A percentile compares a stretch with the other conserved stretches of the same genome.
These are phyloP conservation scores for Boehmeria nivea DNA, from an alignment of 306 rosid genomes.

Conservation along the genomic window DNA sequence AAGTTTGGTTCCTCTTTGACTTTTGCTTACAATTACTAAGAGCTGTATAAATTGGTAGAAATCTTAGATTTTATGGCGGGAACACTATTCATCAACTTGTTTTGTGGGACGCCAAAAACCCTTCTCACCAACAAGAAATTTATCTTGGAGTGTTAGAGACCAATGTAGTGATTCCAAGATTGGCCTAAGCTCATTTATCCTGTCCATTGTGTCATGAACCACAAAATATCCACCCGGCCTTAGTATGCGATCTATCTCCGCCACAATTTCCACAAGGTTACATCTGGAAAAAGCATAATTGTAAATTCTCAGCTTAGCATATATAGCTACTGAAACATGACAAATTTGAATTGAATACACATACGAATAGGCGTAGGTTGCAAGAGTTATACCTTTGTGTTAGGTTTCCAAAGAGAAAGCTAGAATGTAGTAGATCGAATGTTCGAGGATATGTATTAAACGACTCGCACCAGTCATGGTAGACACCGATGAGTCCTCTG, in stretches of 20 bases:
- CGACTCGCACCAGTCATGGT: slow-evolving; percentile 97
- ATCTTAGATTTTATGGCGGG: neutral
- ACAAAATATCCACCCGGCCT: slow-evolving; percentile 78
- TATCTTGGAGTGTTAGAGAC: slow-evolving; percentile 49
- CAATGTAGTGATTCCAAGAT: slow-evolving; percentile 73
- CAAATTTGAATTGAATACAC: neutral
- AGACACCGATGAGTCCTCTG: slow-evolving; percentile 82
- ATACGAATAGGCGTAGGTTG: neutral
- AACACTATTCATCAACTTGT: slow-evolving; percentile 6
- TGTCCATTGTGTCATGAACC: slow-evolving; percentile 62
- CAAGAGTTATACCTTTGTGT: slow-evolving; percentile 46
- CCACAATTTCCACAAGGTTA: slow-evolving; percentile 47
- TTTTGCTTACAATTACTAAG: too few relatives aligned
- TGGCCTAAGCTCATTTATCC: slow-evolving; percentile 49
- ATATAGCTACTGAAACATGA: neutral
- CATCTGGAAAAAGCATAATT: slow-evolving; percentile 47
- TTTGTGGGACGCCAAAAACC: slow-evolving; percentile 75
- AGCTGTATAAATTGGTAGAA: neutral
- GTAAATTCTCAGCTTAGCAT: slow-evolving; percentile 2
- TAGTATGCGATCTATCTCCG: slow-evolving; percentile 77
- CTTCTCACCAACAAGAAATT: slow-evolving; percentile 64
- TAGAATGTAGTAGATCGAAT: slow-evolving; percentile 78
- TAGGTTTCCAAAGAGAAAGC: slow-evolving; percentile 55
- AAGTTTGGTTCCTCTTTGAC: neutral
- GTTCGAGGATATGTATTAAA: slow-evolving; percentile 87